Percentiles rank a stretch among this genome's conserved stretches.
Evolutionary conservation across 164 flowering plant genomes (phyloP).

Genomic region (Aristolochia fimbriata): DNA sequence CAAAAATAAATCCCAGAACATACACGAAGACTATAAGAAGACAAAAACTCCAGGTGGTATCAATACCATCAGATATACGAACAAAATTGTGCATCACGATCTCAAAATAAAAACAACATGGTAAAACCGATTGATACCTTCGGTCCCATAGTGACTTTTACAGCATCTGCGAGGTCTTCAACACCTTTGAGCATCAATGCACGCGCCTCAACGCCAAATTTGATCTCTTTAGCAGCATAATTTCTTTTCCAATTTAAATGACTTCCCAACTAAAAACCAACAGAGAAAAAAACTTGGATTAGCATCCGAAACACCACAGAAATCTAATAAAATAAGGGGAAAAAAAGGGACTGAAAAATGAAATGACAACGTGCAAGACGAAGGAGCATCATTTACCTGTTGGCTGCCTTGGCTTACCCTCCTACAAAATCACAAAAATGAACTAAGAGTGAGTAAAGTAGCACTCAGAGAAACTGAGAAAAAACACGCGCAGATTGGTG

Average conservation of each 20-base stretch:
- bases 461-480: too few relatives aligned
- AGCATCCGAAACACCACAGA: background rate
- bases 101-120: too few relatives aligned
- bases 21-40: too few relatives aligned
- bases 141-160: conserved; percentile 95
- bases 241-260: conserved; percentile 73
- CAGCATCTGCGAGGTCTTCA: conserved; percentile 94
- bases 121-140: conserved; percentile 32
- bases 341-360: conserved; percentile 1
- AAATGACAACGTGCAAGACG: background rate
- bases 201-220: conserved; percentile 86
- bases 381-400: too few relatives aligned
- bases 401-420: too few relatives aligned
- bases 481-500: too few relatives aligned
- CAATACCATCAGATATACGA: background rate
- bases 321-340: background rate
- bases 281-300: background rate
- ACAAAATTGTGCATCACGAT: background rate
- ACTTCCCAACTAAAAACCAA: conserved; percentile 36
- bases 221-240: conserved; percentile 91
- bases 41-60: too few relatives aligned
- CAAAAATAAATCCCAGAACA: too few relatives aligned
- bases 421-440: too few relatives aligned
- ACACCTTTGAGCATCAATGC: conserved; percentile 92
- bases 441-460: too few relatives aligned